Base-by-base conservation (phyloP, 192 early-diverging fungal species). In the Rhizoclosmatium globosum region DNA sequence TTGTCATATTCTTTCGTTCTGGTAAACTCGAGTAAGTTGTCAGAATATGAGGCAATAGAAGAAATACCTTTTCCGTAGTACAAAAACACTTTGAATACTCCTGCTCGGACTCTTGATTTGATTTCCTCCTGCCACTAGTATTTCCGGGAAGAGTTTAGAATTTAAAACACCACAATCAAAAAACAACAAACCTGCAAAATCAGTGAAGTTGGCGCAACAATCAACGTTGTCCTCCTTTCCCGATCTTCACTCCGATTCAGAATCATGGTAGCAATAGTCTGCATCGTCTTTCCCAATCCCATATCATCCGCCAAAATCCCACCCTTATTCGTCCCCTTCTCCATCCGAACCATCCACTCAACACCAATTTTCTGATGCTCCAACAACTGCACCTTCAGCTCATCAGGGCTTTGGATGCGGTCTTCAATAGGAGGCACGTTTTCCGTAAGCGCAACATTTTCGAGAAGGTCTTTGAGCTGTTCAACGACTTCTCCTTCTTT, bases 241-340 rank as follows among this genome's bases (percentile, higher is more conserved):
- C 85, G 82, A 48, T 91, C 86, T 47, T 64, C 64, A 50, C 71
- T 77, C 46, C 72, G 83, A 56, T 81, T 94, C 2, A 85, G 72
- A 31, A 92, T 48, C 7, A 94, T 87, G 0, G 91, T 77, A 2
- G 93, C 85, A 61, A 96, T 86, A 3, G 90, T 83, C 77, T 96
- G 94, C 2, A 96, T 76, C 0, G 95, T 95, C 80, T 96, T 93
- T 3, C 92, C 92, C 56, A 92, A 78, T 15, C 91, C 93, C 69
- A 41, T 41, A 44, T 45, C 39, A 15, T 41, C 65, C 6, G 86
- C 86, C 2, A 87, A 64, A 59, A 87, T 87, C 3, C 69, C 74
- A 9, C 78, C 78, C 60, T 73, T 71, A 59, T 77, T 77, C 3
- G 41, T 68, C 3, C 81, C 79, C 15, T 78, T 62, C 64, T 87